Conservation (phyloP, 352 stramenopile genomes). For the Globisporangium echinulatum region DNA sequence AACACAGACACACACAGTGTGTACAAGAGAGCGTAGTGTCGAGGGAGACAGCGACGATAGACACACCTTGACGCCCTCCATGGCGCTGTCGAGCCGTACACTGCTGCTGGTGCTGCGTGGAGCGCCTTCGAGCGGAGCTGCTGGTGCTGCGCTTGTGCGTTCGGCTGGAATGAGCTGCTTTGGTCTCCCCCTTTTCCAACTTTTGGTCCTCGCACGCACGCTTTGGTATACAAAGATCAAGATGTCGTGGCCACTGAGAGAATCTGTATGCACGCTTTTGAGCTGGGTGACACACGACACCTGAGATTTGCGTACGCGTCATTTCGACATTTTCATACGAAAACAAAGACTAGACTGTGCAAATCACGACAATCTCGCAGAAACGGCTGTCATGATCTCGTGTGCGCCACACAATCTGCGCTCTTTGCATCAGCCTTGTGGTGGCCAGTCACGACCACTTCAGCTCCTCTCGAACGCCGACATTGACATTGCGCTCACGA, state of each 20-base stretch:
- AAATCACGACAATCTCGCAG: too few species aligned
- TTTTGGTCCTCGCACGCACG: neutral
- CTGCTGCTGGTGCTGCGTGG: neutral
- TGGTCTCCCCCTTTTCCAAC: neutral
- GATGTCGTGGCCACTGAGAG: neutral
- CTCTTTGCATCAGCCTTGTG: too few species aligned
- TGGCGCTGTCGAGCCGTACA: constrained; percentile 10
- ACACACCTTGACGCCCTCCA: constrained; percentile 59
- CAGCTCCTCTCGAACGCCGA: too few species aligned
- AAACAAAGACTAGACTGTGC: too few species aligned
- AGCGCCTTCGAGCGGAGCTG: neutral
- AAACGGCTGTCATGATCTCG: too few species aligned
- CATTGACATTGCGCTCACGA: neutral
- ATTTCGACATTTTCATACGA: neutral
- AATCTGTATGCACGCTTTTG: neutral
- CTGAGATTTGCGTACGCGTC: neutral
- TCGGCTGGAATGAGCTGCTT: neutral
- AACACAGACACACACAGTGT: too few species aligned
- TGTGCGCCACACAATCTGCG: too few species aligned
- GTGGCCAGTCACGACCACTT: too few species aligned
- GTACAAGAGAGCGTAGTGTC: too few species aligned
- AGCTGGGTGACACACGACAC: neutral
- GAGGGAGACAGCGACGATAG: neutral
- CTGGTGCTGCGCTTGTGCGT: neutral
- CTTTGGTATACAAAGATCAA: neutral